phyloP scores from a whole-genome alignment of 176 grass and related monocot genomes.

The Dendrocalamus sinicus region DNA sequence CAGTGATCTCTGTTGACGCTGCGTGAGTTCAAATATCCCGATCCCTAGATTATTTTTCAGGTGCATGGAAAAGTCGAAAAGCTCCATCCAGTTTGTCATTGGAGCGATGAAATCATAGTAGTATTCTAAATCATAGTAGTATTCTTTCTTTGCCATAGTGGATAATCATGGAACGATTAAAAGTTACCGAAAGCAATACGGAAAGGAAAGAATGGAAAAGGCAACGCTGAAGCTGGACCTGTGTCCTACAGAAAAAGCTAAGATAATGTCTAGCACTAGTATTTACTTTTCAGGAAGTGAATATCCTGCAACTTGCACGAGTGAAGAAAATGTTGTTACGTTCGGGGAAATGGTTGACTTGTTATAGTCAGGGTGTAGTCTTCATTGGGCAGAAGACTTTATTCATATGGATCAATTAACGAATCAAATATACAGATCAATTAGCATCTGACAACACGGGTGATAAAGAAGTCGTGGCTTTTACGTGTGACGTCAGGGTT shows the following conservation, averaged over 20 bases:
- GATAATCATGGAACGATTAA: constrained; percentile 18
- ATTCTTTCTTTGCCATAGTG: neutral
- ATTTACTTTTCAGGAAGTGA: constrained; percentile 1
- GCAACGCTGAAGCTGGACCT: neutral
- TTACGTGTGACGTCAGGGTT: neutral
- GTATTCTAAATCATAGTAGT: constrained; percentile 5
- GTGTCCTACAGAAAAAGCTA: neutral
- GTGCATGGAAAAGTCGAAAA: too few relatives aligned
- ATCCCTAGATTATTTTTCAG: too few relatives aligned
- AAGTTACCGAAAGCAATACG: constrained; percentile 9
- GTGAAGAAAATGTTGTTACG: neutral
- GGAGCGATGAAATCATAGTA: neutral
- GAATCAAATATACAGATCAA: neutral
- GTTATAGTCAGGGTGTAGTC: too few relatives aligned
- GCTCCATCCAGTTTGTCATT: neutral
- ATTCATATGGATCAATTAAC: neutral
- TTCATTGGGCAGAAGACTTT: neutral
- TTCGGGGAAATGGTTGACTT: neutral
- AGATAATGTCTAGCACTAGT: neutral
- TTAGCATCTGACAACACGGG: neutral
- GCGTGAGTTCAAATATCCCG: too few relatives aligned
- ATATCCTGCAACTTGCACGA: constrained; percentile 28
- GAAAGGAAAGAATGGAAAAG: neutral
- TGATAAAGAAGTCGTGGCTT: neutral
- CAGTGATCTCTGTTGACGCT: too few relatives aligned